Percentiles rank a stretch among this genome's conserved stretches.
These are phyloP conservation scores for Cairneyella variabilis DNA, from an alignment of 495 filamentous ascomycete genomes.

Conservation along the genomic window DNA sequence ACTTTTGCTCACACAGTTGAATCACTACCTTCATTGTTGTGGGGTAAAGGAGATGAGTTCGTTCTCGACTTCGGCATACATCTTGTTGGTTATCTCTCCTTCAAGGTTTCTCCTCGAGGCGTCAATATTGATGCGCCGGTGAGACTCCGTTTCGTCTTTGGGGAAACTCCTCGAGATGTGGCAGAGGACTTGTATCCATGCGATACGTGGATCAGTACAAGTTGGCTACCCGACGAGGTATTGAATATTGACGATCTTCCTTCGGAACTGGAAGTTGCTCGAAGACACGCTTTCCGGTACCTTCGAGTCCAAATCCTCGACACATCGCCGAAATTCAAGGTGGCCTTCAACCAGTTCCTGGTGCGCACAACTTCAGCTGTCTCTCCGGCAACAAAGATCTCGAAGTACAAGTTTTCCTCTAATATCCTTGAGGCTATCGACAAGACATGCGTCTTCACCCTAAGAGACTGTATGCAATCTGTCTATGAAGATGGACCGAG, in stretches of 20 bases:
- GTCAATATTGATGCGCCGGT: slow-evolving; percentile 29
- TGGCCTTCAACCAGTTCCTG: slow-evolving; percentile 21
- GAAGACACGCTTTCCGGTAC: slow-evolving; percentile 28
- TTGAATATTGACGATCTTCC: slow-evolving; percentile 29
- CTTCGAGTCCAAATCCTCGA: slow-evolving; percentile 25
- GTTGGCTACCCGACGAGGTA: slow-evolving; percentile 29
- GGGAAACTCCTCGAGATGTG: slow-evolving; percentile 28
- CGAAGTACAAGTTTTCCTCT: background rate
- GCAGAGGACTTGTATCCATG: slow-evolving; percentile 19
- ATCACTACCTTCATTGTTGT: slow-evolving; percentile 15
- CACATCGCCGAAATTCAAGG: slow-evolving; percentile 26
- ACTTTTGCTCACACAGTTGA: slow-evolving; percentile 13
- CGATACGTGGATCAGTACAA: slow-evolving; percentile 29
- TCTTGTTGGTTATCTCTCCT: slow-evolving; percentile 28
- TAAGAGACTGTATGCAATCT: slow-evolving; percentile 29
- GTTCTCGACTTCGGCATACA: slow-evolving; percentile 30
- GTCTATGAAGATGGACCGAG: slow-evolving; percentile 31
- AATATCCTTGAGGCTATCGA: slow-evolving; percentile 16
- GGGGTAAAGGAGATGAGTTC: slow-evolving; percentile 25
- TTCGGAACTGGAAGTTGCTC: slow-evolving; percentile 19
- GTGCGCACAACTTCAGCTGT: slow-evolving; percentile 21
- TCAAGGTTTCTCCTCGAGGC: slow-evolving; percentile 25
- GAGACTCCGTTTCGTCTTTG: slow-evolving; percentile 26
- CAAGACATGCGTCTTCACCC: slow-evolving; percentile 21
- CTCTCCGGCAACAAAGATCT: slow-evolving; percentile 2